phyloP scores from a whole-genome alignment of 257 asterid genomes.

The Forsythia suspensa region DNA sequence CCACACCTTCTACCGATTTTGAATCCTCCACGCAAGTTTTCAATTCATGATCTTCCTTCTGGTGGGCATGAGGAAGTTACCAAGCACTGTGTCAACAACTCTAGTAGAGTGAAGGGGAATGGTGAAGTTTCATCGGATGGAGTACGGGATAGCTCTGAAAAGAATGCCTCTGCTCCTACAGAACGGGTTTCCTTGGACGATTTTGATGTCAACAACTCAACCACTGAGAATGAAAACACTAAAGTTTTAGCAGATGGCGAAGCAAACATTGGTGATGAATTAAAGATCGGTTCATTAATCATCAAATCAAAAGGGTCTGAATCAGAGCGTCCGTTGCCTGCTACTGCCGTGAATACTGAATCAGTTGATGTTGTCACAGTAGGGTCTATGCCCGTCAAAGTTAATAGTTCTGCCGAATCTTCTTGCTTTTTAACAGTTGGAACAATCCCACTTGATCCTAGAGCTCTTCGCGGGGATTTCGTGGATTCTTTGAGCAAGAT shows the following conservation, averaged over 20 bases:
- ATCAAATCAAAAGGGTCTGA: slow-evolving; percentile 34
- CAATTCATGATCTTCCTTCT: slow-evolving; percentile 29
- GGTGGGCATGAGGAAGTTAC: slow-evolving; percentile 28
- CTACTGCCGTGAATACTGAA: slow-evolving; percentile 26
- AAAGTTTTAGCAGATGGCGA: slow-evolving; percentile 26
- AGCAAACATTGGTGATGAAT: slow-evolving; percentile 26
- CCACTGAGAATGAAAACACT: background rate
- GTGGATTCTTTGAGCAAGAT: slow-evolving; percentile 16
- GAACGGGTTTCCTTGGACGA: slow-evolving; percentile 18
- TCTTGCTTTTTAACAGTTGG: slow-evolving; percentile 69
- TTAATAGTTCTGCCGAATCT: slow-evolving; percentile 32
- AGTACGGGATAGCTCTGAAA: slow-evolving; percentile 21
- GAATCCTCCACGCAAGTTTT: slow-evolving; percentile 67
- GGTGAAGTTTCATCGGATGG: background rate
- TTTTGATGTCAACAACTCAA: background rate
- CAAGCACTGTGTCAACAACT: slow-evolving; percentile 10
- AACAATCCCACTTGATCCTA: slow-evolving; percentile 71
- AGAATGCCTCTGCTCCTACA: slow-evolving; percentile 15
- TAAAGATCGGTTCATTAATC: slow-evolving; percentile 45
- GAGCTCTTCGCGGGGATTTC: slow-evolving; percentile 41
- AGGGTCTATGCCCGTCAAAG: slow-evolving; percentile 75
- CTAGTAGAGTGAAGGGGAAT: background rate
- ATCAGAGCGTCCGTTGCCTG: slow-evolving; percentile 23
- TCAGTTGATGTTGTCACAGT: slow-evolving; percentile 55
- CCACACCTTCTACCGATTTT: slow-evolving; percentile 51